A percentile compares a stretch with the other conserved stretches of the same genome.
Evolutionary conservation across 345 rosid species (phyloP).

Genomic region (Eucalyptus sp.): DNA sequence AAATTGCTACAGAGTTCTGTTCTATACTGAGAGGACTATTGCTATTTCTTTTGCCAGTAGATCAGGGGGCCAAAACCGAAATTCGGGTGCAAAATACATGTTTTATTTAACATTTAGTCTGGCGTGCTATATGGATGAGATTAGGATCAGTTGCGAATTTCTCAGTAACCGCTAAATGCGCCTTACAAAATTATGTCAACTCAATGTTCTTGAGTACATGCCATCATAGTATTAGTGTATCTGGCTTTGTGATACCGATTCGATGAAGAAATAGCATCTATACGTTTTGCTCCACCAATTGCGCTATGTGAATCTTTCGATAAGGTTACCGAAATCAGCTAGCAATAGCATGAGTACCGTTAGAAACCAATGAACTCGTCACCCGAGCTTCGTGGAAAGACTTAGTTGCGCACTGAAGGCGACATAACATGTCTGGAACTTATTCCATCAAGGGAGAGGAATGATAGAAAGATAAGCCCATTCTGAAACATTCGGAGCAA

Average conservation of each 20-base stretch:
- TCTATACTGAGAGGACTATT: not conserved
- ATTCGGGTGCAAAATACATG: not conserved
- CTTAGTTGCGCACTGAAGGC: not conserved
- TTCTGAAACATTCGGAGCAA: not conserved
- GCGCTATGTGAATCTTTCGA: not conserved
- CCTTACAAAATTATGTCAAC: not conserved
- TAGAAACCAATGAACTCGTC: not conserved
- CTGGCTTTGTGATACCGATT: not conserved
- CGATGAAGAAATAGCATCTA: not conserved
- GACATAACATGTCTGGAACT: not conserved
- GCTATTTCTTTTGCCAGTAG: not conserved
- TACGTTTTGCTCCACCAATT: not conserved
- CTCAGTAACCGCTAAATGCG: not conserved
- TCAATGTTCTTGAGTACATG: not conserved
- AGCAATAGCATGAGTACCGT: not conserved
- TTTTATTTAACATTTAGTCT: not conserved
- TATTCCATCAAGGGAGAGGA: not conserved
- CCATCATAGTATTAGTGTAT: not conserved
- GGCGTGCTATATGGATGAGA: not conserved
- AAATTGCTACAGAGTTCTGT: not conserved
- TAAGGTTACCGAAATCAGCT: not conserved
- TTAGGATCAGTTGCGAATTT: not conserved
- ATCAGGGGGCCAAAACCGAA: not conserved
- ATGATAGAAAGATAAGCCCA: not conserved
- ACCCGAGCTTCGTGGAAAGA: not conserved